phyloP scores from a whole-genome alignment of 148 eudicot species.

The Persicaria maculosa region DNA sequence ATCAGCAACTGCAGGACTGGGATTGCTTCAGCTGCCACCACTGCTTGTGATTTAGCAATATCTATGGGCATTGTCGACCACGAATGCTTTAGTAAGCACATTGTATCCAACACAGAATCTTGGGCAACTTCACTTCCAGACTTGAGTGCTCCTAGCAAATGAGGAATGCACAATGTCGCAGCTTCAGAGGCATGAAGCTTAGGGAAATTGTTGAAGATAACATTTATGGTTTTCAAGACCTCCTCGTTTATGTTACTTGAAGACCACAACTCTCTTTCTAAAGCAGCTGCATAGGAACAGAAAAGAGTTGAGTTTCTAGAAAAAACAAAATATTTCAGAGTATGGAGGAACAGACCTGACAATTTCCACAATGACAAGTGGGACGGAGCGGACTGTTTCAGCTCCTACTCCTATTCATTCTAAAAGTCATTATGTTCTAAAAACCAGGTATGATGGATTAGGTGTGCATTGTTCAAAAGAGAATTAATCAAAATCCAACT shows the following conservation, averaged over 20 bases:
- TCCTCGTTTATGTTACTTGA: constrained; percentile 60
- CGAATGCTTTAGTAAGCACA: constrained; percentile 60
- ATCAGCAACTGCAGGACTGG: constrained; percentile 71
- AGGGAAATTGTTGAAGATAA: constrained; percentile 63
- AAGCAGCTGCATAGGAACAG: constrained; percentile 46
- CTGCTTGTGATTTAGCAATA: constrained; percentile 62
- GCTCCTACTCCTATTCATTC: background rate
- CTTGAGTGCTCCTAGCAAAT: constrained; percentile 61
- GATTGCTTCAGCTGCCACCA: constrained; percentile 72
- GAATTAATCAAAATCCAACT: background rate
- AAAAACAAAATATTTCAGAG: background rate
- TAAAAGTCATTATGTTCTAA: background rate
- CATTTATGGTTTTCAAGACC: constrained; percentile 53
- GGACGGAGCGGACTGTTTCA: too few species aligned
- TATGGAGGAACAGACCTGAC: too few species aligned
- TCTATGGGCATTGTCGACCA: constrained; percentile 76
- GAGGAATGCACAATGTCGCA: constrained; percentile 75
- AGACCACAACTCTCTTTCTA: constrained; percentile 69
- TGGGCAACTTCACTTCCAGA: constrained; percentile 74
- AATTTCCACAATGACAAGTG: too few species aligned
- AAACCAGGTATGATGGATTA: background rate
- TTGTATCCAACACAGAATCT: constrained; percentile 51
- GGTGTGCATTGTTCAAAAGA: background rate
- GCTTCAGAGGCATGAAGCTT: constrained; percentile 75
- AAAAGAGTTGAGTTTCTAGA: background rate